Conservation (phyloP, 345 rosid genomes). For the Linum lewisii region DNA sequence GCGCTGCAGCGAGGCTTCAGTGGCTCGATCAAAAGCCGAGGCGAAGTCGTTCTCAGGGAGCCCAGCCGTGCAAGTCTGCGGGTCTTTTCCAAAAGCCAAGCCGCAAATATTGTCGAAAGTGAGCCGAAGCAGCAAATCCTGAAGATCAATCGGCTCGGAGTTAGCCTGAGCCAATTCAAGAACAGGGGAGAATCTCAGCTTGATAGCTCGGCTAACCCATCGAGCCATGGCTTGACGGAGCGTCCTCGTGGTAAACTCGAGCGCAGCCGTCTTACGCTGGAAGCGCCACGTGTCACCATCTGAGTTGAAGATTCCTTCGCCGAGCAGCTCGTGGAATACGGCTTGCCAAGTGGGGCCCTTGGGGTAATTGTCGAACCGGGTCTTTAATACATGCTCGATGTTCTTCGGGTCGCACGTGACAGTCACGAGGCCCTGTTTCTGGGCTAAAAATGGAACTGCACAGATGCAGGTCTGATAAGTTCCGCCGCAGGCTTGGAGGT, state of each 20-base stretch:
- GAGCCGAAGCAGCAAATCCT: slow-evolving; percentile 81
- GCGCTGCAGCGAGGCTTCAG: slow-evolving; percentile 81
- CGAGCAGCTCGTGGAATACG: slow-evolving; percentile 85
- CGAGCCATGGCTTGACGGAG: slow-evolving; percentile 98
- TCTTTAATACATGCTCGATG: slow-evolving; percentile 78
- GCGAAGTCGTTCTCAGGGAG: slow-evolving; percentile 69
- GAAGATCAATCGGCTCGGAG: slow-evolving; percentile 62
- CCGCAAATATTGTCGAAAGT: slow-evolving; percentile 95
- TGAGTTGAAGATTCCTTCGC: slow-evolving; percentile 87
- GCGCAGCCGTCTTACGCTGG: slow-evolving; percentile 92
- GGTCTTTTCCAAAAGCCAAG: slow-evolving; percentile 91
- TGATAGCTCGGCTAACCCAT: slow-evolving; percentile 78
- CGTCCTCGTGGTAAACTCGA: slow-evolving; percentile 92
- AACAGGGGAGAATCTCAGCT: slow-evolving; percentile 55
- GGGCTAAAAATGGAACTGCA: slow-evolving; percentile 69
- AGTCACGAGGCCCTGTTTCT: slow-evolving; percentile 86
- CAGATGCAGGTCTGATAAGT: slow-evolving; percentile 98
- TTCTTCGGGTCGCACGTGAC: slow-evolving; percentile 95
- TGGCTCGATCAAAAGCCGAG: slow-evolving; percentile 78
- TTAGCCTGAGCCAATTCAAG: slow-evolving; percentile 45
- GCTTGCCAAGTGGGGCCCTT: slow-evolving; percentile 98
- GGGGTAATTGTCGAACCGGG: slow-evolving; percentile 81
- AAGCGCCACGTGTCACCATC: slow-evolving; percentile 93
- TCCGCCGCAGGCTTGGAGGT: slow-evolving; percentile 85
- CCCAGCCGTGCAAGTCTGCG: slow-evolving; percentile 64